Conservation (phyloP, 345 rosid genomes). For the Salix viminalis region DNA sequence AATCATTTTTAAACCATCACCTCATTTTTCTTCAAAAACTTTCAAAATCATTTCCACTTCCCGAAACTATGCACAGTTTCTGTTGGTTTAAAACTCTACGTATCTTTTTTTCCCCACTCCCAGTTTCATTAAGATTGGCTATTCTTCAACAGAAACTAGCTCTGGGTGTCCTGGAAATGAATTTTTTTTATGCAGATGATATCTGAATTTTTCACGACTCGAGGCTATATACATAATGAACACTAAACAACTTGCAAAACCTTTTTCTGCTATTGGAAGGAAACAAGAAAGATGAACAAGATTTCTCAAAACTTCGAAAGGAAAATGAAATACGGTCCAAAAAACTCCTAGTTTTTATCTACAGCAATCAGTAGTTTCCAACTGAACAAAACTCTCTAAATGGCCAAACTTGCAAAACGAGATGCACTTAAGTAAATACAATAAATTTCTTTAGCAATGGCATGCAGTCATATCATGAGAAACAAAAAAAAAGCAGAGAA, state of each 20-base stretch:
- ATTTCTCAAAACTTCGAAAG: neutral
- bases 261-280: neutral
- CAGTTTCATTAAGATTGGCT: neutral
- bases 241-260: neutral
- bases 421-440: neutral
- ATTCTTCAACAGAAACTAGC: neutral
- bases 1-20: neutral
- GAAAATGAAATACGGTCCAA: too few relatives aligned
- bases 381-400: too few relatives aligned
- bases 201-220: neutral
- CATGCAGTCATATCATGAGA: neutral
- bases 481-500: neutral
- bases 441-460: neutral
- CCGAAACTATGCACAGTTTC: neutral
- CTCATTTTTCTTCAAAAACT: neutral
- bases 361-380: too few relatives aligned
- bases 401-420: too few relatives aligned
- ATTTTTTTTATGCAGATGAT: too few relatives aligned
- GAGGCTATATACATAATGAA: neutral
- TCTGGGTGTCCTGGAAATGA: neutral
- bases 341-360: too few relatives aligned
- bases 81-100: neutral
- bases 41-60: neutral
- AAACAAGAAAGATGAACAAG: neutral
- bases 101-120: neutral